A percentile compares a stretch with the other conserved stretches of the same genome.
phyloP scores from a whole-genome alignment of 352 stramenopile genomes.

The Globisporangium sylvaticum region DNA sequence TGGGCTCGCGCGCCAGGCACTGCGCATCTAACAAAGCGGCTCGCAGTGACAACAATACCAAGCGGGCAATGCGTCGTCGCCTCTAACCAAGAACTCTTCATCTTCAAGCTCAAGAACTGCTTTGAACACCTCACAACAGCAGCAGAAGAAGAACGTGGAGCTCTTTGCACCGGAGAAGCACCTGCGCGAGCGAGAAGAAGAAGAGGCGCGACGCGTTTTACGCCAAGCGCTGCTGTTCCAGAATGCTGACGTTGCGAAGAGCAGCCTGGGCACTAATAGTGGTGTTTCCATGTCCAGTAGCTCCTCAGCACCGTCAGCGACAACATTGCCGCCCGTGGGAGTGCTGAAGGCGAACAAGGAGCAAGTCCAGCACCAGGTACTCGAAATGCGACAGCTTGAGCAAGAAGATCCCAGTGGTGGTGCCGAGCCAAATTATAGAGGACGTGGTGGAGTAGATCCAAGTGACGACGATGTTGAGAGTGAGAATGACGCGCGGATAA shows the following conservation, averaged over 20 bases:
- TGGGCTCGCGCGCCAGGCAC: constrained; percentile 36
- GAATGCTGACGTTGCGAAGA: neutral
- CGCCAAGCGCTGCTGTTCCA: constrained; percentile 24
- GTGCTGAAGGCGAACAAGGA: constrained; percentile 5
- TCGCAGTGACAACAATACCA: neutral
- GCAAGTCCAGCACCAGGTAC: constrained; percentile 8
- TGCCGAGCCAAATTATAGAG: constrained; percentile 7
- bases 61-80: too few relatives aligned
- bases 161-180: constrained; percentile 19
- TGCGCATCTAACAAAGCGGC: constrained; percentile 21
- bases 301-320: neutral
- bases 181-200: constrained; percentile 30
- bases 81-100: neutral
- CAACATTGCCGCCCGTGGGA: constrained; percentile 5
- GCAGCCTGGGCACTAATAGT: neutral
- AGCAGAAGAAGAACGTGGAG: constrained; percentile 1
- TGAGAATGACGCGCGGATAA: neutral
- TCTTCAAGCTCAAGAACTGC: neutral
- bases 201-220: constrained; percentile 34
- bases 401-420: neutral
- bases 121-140: neutral
- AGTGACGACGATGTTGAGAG: neutral
- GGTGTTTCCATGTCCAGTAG: neutral
- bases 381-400: neutral
- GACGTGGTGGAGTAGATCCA: neutral